Evolutionary conservation across 2,329 filamentous ascomycete species (phyloP).

Genomic region (Xylariaceae sp.): DNA sequence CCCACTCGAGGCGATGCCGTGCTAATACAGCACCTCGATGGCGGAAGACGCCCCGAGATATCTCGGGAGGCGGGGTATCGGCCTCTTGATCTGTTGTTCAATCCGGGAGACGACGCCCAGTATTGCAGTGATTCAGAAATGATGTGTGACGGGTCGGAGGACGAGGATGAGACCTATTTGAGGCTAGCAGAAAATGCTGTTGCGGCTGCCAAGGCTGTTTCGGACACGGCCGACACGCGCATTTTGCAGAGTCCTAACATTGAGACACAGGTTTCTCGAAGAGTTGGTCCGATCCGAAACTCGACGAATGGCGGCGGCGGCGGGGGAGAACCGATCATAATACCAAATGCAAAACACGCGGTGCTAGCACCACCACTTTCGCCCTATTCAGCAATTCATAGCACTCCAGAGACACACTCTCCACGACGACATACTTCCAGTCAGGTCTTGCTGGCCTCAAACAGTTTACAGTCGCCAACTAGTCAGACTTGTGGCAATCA

Average conservation of each 20-base stretch:
- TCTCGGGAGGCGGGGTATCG: slow-evolving; percentile 50
- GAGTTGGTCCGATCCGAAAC: slow-evolving; percentile 14
- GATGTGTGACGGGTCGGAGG: slow-evolving; percentile 23
- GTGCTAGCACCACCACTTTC: slow-evolving; percentile 31
- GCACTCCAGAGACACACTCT: slow-evolving; percentile 25
- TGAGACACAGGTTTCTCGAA: slow-evolving; percentile 18
- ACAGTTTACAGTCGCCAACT: slow-evolving; percentile 34
- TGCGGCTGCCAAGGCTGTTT: slow-evolving; percentile 22
- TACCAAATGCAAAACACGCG: slow-evolving; percentile 20
- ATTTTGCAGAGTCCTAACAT: slow-evolving; percentile 15
- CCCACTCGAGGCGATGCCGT: slow-evolving; percentile 60
- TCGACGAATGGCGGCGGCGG: slow-evolving; percentile 15
- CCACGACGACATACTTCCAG: slow-evolving; percentile 22
- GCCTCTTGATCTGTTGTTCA: slow-evolving; percentile 44
- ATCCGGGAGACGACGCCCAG: slow-evolving; percentile 40
- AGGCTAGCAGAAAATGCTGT: slow-evolving; percentile 28
- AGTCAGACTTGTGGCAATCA: slow-evolving; percentile 25
- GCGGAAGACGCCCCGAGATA: slow-evolving; percentile 59
- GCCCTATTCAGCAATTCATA: slow-evolving; percentile 24
- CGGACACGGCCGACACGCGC: slow-evolving; percentile 21
- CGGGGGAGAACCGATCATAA: slow-evolving; percentile 13
- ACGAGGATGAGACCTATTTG: slow-evolving; percentile 30
- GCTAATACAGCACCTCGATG: slow-evolving; percentile 59
- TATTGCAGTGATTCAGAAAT: slow-evolving; percentile 28
- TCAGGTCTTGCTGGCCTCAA: slow-evolving; percentile 30